Base-by-base conservation (phyloP, 306 rosid species). In the Astragalus membranaceus region DNA sequence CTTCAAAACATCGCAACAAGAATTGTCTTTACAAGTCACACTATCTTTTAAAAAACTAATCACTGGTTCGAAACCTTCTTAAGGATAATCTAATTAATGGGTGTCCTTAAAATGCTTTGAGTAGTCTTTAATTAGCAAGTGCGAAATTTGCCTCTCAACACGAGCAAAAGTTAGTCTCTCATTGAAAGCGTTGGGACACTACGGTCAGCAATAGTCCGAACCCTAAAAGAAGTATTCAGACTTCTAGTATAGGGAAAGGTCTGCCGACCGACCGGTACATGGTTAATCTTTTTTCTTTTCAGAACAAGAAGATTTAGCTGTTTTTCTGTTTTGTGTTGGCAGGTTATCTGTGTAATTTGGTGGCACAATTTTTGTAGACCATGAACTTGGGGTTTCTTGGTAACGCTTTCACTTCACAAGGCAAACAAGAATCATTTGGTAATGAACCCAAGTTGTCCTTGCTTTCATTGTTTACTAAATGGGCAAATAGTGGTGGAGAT, bases 321-420 rank as follows among this genome's bases (percentile, higher is more conserved):
- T 60, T 49, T 62, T 70, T 54, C 29, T 60, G 41, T 60, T 30
- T 62, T 70, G 53, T 65, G 60, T 58, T 63, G 64, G 67, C 82
- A 78, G 84, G 59, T 50, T 20, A 30, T 63, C 23, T 63, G 73
- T 72, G 43, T 72, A 41, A 72, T 59, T 69, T 64, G 17, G 75
- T 76, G 69, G 39, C 4, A 44, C 59, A 30, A 49, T 55, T 42
- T 44, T 46, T 70, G 35, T 75, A 47, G 39, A 65, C 79, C 35
- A 81, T 91, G 96, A 83, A 83, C 73, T 72, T 83, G 12, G 78
- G 75, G 26, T 88, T 85, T 83, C 80, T 85, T 55, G 63, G 77
- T 68, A 68, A 79, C 54, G 14, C 72, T 71, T 46, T 69, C 11
- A 32, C 35, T 3, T 80, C 79, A 20, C 75, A 59, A 72, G 82